Conservation (phyloP, 768 basidiomycete species). For the Kwoniella shandongensis region DNA sequence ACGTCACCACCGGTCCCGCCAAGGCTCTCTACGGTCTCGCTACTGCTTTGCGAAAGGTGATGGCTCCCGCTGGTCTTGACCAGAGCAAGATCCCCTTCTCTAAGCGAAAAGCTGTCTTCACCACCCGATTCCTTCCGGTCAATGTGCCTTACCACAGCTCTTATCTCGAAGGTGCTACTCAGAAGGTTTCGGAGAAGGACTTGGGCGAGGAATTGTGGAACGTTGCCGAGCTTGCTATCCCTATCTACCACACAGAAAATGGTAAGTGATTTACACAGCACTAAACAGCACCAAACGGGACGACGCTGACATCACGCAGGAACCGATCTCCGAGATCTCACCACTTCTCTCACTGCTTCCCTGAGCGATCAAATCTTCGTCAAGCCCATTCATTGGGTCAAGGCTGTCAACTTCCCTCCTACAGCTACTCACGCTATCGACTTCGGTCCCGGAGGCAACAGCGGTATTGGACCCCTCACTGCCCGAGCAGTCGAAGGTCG, state of each 20-base stretch:
- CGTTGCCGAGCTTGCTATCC: constrained; percentile 65
- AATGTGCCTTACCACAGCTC: constrained; percentile 93
- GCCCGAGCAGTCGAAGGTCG: constrained; percentile 88
- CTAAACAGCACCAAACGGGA: too few relatives aligned
- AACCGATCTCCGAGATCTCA: constrained; percentile 70
- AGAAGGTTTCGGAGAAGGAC: constrained; percentile 75
- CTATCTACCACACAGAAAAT: constrained; percentile 89
- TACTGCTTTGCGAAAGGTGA: constrained; percentile 82
- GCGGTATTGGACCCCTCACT: constrained; percentile 88
- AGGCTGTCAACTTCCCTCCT: constrained; percentile 84
- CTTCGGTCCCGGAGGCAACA: constrained; percentile 92
- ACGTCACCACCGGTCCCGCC: constrained; percentile 89
- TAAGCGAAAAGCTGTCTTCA: constrained; percentile 91
- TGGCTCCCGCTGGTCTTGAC: constrained; percentile 80
- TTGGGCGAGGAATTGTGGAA: constrained; percentile 77
- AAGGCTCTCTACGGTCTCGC: constrained; percentile 92
- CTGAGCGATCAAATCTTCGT: constrained; percentile 93
- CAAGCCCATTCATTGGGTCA: constrained; percentile 85
- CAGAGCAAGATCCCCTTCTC: constrained; percentile 91
- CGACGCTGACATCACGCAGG: constrained; percentile 60
- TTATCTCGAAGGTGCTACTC: constrained; percentile 72
- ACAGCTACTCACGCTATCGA: constrained; percentile 92
- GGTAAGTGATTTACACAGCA: constrained; percentile 60
- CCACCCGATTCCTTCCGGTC: constrained; percentile 89
- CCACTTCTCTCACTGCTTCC: constrained; percentile 76